A percentile compares a stretch with the other conserved stretches of the same genome.
Evolutionary conservation across 306 rosid genomes (phyloP).

Genomic region (Hippophae rhamnoides): DNA sequence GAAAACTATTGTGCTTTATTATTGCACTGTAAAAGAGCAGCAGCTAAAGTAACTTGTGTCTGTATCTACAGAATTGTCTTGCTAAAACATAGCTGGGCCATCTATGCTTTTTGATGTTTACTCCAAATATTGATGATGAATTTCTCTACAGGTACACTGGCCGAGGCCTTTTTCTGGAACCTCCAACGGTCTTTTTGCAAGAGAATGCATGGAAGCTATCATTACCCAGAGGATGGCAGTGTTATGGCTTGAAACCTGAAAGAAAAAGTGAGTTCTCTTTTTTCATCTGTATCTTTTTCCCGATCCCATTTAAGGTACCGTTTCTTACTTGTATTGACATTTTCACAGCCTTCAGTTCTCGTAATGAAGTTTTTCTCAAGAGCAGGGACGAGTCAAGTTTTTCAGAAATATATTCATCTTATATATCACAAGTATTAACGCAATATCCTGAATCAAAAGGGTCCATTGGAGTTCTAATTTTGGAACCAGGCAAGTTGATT

Average conservation of each 20-base stretch:
- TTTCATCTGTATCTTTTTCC: constrained; percentile 4
- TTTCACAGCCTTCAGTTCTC: constrained; percentile 58
- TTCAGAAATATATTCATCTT: constrained; percentile 58
- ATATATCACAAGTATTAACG: constrained; percentile 50
- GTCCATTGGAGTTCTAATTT: constrained; percentile 61
- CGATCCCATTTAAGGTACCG: constrained; percentile 13
- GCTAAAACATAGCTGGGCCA: too few species aligned
- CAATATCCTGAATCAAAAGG: constrained; percentile 36
- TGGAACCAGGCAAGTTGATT: constrained; percentile 78
- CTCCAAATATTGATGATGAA: constrained; percentile 20
- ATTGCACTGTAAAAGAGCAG: too few species aligned
- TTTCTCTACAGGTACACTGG: constrained; percentile 72
- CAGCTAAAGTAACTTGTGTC: too few species aligned
- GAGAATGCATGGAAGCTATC: constrained; percentile 60
- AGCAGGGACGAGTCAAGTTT: constrained; percentile 65
- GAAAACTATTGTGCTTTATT: too few species aligned
- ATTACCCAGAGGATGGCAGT: constrained; percentile 52
- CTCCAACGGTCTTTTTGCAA: constrained; percentile 71
- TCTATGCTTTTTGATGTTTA: background rate
- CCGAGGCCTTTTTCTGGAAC: constrained; percentile 86
- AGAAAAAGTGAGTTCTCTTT: constrained; percentile 32
- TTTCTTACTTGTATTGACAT: constrained; percentile 23
- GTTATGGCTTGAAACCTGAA: constrained; percentile 22
- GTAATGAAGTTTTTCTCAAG: constrained; percentile 53
- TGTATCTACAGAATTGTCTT: too few species aligned